Evolutionary conservation across 140 eudicot species (phyloP).

Genomic region (Stevia rebaudiana): DNA sequence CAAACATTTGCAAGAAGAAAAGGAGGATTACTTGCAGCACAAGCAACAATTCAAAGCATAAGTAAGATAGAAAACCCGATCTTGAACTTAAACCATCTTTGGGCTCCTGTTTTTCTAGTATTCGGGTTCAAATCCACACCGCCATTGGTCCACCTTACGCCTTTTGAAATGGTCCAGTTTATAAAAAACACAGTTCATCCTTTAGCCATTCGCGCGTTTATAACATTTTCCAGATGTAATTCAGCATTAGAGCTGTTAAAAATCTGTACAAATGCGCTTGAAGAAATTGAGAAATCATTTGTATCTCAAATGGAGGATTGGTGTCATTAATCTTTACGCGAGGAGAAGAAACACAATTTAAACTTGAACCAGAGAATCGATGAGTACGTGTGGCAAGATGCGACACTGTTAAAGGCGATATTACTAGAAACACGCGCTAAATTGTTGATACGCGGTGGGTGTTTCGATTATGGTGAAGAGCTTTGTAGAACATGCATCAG

Average conservation of each 20-base stretch:
- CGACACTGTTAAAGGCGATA: slow-evolving; percentile 68
- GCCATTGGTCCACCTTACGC: slow-evolving; percentile 57
- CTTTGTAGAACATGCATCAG: slow-evolving; percentile 76
- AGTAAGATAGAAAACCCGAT: slow-evolving; percentile 46
- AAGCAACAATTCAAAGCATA: slow-evolving; percentile 51
- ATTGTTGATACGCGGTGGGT: slow-evolving; percentile 67
- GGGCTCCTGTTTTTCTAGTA: slow-evolving; percentile 69
- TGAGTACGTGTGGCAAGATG: slow-evolving; percentile 89
- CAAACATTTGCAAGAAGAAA: slow-evolving; percentile 38
- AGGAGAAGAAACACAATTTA: slow-evolving; percentile 44
- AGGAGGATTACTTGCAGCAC: slow-evolving; percentile 45
- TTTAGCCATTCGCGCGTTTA: slow-evolving; percentile 50
- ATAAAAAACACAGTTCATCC: slow-evolving; percentile 60
- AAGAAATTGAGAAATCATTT: slow-evolving; percentile 76
- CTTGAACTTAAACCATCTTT: slow-evolving; percentile 50
- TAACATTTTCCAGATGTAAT: slow-evolving; percentile 66
- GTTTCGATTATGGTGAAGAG: slow-evolving; percentile 75
- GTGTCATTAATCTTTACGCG: slow-evolving; percentile 60
- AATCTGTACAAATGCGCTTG: slow-evolving; percentile 67
- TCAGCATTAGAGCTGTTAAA: slow-evolving; percentile 60
- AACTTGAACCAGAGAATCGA: slow-evolving; percentile 42
- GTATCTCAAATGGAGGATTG: slow-evolving; percentile 60
- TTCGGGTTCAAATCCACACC: slow-evolving; percentile 75
- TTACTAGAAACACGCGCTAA: slow-evolving; percentile 74
- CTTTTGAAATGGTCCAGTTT: slow-evolving; percentile 61